A percentile compares a stretch with the other conserved stretches of the same genome.
phyloP scores from a whole-genome alignment of 345 rosid genomes.

The Brassica carinata region DNA sequence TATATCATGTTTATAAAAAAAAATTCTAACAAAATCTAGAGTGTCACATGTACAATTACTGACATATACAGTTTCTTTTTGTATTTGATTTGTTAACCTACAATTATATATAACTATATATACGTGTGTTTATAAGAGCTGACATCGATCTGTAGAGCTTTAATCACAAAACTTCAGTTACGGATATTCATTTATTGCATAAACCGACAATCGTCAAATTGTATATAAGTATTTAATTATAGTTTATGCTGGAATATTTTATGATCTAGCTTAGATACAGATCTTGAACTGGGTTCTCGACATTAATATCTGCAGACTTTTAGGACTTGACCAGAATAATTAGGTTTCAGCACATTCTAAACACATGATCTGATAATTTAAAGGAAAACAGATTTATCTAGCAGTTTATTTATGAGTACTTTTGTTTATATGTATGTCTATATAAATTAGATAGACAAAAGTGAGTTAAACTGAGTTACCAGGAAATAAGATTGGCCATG shows the following conservation, averaged over 20 bases:
- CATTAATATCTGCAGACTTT: constrained; percentile 8
- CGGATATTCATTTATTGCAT: constrained; percentile 8
- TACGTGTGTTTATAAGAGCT: background rate
- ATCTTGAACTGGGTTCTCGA: constrained; percentile 15
- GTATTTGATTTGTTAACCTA: background rate
- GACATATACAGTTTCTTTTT: no score
- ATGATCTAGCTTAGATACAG: background rate
- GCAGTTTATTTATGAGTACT: background rate
- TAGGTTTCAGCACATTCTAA: background rate
- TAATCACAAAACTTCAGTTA: constrained; percentile 30
- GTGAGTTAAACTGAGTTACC: constrained; percentile 45
- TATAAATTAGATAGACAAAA: background rate
- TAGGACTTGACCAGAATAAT: constrained; percentile 3
- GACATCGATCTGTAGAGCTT: constrained; percentile 10
- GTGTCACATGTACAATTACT: no score
- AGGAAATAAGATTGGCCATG: constrained; percentile 93
- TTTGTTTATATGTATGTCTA: no score
- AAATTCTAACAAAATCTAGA: background rate
- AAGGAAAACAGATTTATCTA: background rate
- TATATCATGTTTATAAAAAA: background rate
- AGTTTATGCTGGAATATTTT: background rate
- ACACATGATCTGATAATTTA: background rate
- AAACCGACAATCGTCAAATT: constrained; percentile 24
- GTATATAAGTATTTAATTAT: background rate
- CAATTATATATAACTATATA: background rate